Evolutionary conservation across 1,139 yeast species (phyloP).

Genomic region (Debaryomyces sp.): DNA sequence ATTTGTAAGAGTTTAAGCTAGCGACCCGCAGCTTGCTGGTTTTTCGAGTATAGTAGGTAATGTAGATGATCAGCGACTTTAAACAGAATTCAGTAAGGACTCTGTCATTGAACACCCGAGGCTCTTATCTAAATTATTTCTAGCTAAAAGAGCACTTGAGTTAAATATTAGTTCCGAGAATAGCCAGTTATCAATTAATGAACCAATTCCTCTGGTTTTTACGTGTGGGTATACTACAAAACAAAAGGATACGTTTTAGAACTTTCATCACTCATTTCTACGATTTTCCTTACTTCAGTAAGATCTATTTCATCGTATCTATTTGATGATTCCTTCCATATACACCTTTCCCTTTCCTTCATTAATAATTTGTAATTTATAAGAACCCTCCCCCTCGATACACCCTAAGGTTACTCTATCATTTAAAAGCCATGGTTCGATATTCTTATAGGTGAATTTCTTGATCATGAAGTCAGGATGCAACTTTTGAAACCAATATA

Average conservation of each 20-base stretch:
- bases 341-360: slow-evolving; percentile 1
- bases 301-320: neutral
- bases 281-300: too few relatives aligned
- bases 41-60: neutral
- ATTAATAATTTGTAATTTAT: slow-evolving; percentile 2
- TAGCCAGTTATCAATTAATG: too few relatives aligned
- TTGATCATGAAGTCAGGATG: slow-evolving; percentile 20
- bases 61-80: neutral
- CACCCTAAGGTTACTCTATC: slow-evolving; percentile 6
- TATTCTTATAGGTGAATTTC: slow-evolving; percentile 50
- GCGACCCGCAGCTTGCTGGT: neutral
- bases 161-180: too few relatives aligned
- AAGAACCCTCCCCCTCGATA: neutral
- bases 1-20: neutral
- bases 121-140: too few relatives aligned
- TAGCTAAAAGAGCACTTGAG: too few relatives aligned
- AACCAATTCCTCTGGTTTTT: too few relatives aligned
- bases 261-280: too few relatives aligned
- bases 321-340: slow-evolving; percentile 9
- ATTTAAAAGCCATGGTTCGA: slow-evolving; percentile 48
- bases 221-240: too few relatives aligned
- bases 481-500: slow-evolving; percentile 48
- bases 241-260: too few relatives aligned
- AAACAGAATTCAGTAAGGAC: too few relatives aligned
- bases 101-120: too few relatives aligned